Percentiles rank a stretch among this genome's conserved stretches.
Evolutionary conservation across 768 basidiomycete genomes (phyloP).

Genomic region (Auricularia sp.): DNA sequence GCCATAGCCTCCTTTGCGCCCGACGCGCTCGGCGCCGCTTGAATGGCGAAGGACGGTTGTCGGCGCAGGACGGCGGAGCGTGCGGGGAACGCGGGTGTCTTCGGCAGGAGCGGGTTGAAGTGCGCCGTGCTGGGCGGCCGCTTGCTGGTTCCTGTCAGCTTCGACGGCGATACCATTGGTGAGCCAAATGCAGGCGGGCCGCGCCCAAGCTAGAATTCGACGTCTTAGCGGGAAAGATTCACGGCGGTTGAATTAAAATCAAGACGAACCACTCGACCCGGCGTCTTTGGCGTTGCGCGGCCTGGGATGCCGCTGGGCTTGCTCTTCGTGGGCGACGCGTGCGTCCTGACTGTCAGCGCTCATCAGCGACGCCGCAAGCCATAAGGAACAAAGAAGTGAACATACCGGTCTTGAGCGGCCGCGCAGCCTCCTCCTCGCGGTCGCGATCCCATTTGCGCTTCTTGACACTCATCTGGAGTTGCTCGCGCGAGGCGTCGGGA

Average conservation of each 20-base stretch:
- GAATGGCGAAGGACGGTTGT: neutral
- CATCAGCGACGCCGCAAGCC: no score
- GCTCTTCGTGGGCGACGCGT: neutral
- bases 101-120: constrained; percentile 65
- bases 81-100: constrained; percentile 38
- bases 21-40: neutral
- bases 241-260: no score
- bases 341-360: neutral
- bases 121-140: constrained; percentile 47
- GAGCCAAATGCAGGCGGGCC: neutral
- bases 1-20: constrained; percentile 24
- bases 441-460: neutral
- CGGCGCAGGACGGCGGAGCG: neutral
- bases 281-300: neutral
- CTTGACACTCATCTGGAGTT: neutral
- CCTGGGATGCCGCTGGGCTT: neutral
- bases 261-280: neutral
- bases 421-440: no score
- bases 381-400: no score
- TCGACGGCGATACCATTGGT: neutral
- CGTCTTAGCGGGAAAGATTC: no score
- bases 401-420: no score
- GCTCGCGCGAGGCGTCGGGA: neutral
- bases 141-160: neutral
- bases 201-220: no score